Percentiles rank a stretch among this genome's conserved stretches.
Conservation (phyloP, 2,329 filamentous ascomycete genomes). For the Scytalidium sp. region DNA sequence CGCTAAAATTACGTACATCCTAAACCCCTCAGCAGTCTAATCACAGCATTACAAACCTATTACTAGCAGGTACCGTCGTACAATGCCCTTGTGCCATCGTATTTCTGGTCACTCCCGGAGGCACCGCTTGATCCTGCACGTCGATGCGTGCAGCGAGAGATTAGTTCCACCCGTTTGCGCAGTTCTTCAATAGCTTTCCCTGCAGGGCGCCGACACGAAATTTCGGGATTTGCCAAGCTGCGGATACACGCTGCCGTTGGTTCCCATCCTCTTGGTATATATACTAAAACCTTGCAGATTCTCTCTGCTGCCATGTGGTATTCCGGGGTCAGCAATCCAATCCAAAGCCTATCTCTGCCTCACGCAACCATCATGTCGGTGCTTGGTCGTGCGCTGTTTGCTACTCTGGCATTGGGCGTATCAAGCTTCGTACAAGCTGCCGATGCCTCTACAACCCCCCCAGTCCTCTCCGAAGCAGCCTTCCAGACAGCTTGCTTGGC, state of each 20-base stretch:
- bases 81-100: no score
- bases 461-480: not conserved
- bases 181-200: not conserved
- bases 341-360: not conserved
- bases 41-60: no score
- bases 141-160: not conserved
- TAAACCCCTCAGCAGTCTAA: no score
- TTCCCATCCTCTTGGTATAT: not conserved
- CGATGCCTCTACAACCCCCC: not conserved
- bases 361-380: not conserved
- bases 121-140: not conserved
- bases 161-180: not conserved
- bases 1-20: no score
- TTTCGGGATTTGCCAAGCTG: not conserved
- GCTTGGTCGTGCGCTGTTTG: not conserved
- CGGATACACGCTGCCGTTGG: not conserved
- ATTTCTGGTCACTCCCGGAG: not conserved
- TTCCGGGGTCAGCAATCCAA: not conserved
- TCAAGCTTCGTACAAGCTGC: not conserved
- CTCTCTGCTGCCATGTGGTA: not conserved
- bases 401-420: not conserved
- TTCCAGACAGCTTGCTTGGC: conserved; percentile 4
- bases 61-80: no score
- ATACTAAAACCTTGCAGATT: not conserved
- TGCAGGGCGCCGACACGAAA: not conserved